Evolutionary conservation across 768 basidiomycete genomes (phyloP).

Genomic region (Amanita brunnescens): DNA sequence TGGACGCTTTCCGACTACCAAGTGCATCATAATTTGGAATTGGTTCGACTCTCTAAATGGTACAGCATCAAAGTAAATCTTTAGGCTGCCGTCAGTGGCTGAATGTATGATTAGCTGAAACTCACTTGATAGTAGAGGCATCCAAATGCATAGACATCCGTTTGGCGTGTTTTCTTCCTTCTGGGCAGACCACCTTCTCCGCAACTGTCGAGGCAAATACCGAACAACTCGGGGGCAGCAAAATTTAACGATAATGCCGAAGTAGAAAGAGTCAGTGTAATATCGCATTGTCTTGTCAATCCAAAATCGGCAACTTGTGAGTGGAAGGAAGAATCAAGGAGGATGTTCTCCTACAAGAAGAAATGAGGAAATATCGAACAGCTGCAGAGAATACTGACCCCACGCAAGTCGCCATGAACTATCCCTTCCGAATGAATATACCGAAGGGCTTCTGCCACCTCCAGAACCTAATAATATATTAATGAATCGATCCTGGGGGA

Average conservation of each 20-base stretch:
- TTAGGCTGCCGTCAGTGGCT: too few relatives aligned
- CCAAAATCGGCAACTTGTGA: constrained; percentile 1
- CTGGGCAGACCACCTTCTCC: too few relatives aligned
- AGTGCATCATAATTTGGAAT: too few relatives aligned
- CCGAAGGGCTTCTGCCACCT: not conserved
- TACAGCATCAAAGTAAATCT: too few relatives aligned
- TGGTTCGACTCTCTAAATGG: too few relatives aligned
- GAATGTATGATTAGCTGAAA: too few relatives aligned
- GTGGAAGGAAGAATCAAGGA: not conserved
- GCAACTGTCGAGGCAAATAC: not conserved
- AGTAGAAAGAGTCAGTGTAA: not conserved
- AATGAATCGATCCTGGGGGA: too few relatives aligned
- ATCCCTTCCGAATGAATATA: constrained; percentile 6
- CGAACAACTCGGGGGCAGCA: constrained; percentile 3
- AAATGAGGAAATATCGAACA: not conserved
- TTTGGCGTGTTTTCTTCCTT: not conserved
- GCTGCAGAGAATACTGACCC: not conserved
- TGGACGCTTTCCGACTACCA: too few relatives aligned
- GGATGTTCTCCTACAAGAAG: not conserved
- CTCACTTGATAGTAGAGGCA: not conserved
- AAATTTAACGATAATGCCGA: not conserved
- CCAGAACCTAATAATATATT: not conserved
- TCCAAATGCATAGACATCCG: not conserved
- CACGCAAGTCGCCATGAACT: not conserved
- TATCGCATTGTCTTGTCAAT: not conserved